Evolutionary conservation across 495 filamentous ascomycete species (phyloP), one percentile per base, ranked within the genome.

Genomic region (Penicillium verhagenii): DNA sequence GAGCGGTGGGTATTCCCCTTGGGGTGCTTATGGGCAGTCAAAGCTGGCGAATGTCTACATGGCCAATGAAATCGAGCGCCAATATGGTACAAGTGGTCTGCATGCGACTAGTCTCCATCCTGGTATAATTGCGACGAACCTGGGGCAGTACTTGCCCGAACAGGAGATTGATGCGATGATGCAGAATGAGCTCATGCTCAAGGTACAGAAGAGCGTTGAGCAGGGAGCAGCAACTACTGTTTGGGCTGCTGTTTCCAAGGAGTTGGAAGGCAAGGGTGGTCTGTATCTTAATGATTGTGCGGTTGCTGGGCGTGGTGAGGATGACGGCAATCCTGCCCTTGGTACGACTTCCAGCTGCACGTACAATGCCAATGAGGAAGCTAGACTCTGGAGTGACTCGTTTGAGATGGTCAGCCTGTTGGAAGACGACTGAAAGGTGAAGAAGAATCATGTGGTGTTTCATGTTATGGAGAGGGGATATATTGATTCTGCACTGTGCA

Each of bases 1-100:
- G 8, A 63, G 64, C 10, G 63, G 66, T 11, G 58, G 56, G 9
- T 81, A 82, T 47, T 54, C 69, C 7, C 59, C 61, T 1, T 60
- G 66, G 61, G 28, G 50, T 0, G 71, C 72, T 4, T 77, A 79
- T 52, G 65, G 54, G 1, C 66, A 74, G 28, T 66, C 59, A 21
- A 79, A 78, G 52, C 59, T 60, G 0, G 73, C 73, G 1, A 72
- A 66, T 53, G 59, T 76, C 25, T 77, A 70, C 54, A 77, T 68
- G 63, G 68, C 74, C 1, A 77, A 70, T 35, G 66, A 80, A 50
- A 72, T 81, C n/a, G 72, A 78, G 18, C 72, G 76, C 16, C 68
- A 63, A 0, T 79, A 73, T 47, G 70, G 72, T 4, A 35, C 58
- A 1, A 33, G 59, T 24, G 77, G 76, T 0, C 53, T 81, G 4